Base-by-base conservation (phyloP, 129 eudicot species). In the Ambrosia artemisiifolia region DNA sequence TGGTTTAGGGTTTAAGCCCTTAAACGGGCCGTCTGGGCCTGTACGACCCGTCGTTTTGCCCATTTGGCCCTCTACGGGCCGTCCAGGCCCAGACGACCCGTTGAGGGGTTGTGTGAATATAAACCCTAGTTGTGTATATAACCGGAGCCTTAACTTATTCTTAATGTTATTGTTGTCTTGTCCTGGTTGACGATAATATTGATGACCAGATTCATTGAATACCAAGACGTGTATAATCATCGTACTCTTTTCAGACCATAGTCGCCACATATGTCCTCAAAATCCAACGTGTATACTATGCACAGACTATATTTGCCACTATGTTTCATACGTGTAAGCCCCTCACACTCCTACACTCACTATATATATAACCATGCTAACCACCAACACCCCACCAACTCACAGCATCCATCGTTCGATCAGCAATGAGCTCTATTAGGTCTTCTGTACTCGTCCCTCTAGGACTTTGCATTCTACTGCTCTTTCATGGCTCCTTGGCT, bases 401-500 rank as follows among this genome's bases (percentile, higher is more conserved):
- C 47, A 11, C 44, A 47, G n/a, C 6, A 5, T 32, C 28, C 28
- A 24, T 24, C 28, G 28, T 24, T 24, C 3, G 8, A 11, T 19
- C 42, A 12, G 16, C 36, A 42, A 63, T 69, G 64, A 12, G 17
- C 19, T 6, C 28, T 32, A 71, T 36, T 34, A n/a, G 63, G 69
- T 63, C 28, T 61, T 71, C n/a, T 73, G 34, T 36, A n/a, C 44
- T 64, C 65, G 70, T 79, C 63, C 69, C 77, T 63, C 44, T 85
- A 20, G 59, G 63, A 9, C 75, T 84, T 33, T 66, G 67, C 78
- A 35, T 79, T 51, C 75, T 88, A 14, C 56, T 77, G 24, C 72
- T 82, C 43, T 76, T 77, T 57, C 62, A 80, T 67, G 81, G 68
- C 34, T 76, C 80, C 63, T 51, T 81, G n/a, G 88, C 95, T 71